These are phyloP conservation scores for Sporothrix pseudoabietina DNA, from an alignment of 2,329 filamentous ascomycete genomes.

Conservation along the genomic window DNA sequence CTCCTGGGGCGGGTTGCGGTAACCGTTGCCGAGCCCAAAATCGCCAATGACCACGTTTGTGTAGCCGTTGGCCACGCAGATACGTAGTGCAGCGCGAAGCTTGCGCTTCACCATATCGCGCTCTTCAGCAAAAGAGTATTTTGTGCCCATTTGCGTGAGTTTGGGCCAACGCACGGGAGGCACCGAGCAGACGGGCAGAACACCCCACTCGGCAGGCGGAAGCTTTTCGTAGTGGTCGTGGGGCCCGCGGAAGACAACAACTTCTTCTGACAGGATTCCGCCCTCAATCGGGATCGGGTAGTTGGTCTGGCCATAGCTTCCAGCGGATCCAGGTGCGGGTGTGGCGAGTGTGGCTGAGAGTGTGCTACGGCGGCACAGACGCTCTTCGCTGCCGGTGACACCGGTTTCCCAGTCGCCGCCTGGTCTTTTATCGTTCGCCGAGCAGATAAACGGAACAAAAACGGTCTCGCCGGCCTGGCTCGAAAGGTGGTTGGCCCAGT, in stretches of 20 bases:
- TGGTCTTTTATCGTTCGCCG: constrained; percentile 73
- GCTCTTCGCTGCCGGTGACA: constrained; percentile 67
- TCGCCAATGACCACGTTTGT: constrained; percentile 62
- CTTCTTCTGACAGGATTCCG: constrained; percentile 69
- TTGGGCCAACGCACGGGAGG: constrained; percentile 73
- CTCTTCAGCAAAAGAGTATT: constrained; percentile 73
- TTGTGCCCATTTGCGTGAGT: constrained; percentile 65
- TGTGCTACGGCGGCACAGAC: constrained; percentile 73
- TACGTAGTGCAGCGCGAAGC: constrained; percentile 69
- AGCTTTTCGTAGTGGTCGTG: constrained; percentile 65
- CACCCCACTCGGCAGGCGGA: constrained; percentile 54
- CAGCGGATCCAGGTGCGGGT: constrained; percentile 50
- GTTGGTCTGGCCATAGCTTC: constrained; percentile 51
- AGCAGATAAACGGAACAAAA: constrained; percentile 67
- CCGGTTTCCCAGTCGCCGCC: constrained; percentile 77
- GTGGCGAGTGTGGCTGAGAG: constrained; percentile 68
- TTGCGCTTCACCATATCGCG: constrained; percentile 72
- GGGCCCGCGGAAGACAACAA: constrained; percentile 73
- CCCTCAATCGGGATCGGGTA: constrained; percentile 73
- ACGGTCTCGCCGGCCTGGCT: constrained; percentile 45
- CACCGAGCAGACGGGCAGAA: constrained; percentile 72
- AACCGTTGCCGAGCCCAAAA: constrained; percentile 65
- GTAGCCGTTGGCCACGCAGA: constrained; percentile 64
- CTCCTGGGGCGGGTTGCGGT: constrained; percentile 66
- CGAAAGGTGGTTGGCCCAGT: constrained; percentile 52